Conservation (phyloP, 805 yeast genomes). For the Candida broadrunensis region DNA sequence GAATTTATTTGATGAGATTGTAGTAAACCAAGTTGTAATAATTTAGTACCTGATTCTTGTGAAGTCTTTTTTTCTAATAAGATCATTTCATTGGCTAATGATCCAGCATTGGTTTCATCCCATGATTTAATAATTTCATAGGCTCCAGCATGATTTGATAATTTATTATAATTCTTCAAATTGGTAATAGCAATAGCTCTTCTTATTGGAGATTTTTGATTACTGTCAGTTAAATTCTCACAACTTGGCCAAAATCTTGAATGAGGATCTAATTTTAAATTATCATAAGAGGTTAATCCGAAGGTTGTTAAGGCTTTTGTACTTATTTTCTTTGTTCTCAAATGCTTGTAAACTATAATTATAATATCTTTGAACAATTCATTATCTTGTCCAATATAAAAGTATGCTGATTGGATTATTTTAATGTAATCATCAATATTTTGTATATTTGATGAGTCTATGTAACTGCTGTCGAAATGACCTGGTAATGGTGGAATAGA, state of each 20-base stretch:
- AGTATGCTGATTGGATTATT: slow-evolving; percentile 48
- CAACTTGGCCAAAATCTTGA: slow-evolving; percentile 81
- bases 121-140: slow-evolving; percentile 40
- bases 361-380: slow-evolving; percentile 43
- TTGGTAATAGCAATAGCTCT: slow-evolving; percentile 73
- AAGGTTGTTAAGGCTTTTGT: slow-evolving; percentile 58
- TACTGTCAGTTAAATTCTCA: slow-evolving; percentile 54
- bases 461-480: slow-evolving; percentile 15
- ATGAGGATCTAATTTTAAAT: slow-evolving; percentile 52
- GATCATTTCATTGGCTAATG: slow-evolving; percentile 63
- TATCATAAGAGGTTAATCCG: slow-evolving; percentile 61
- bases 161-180: slow-evolving; percentile 61
- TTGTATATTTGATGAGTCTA: slow-evolving; percentile 7
- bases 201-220: slow-evolving; percentile 58
- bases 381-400: slow-evolving; percentile 55
- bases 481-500: slow-evolving; percentile 23
- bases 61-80: slow-evolving; percentile 55
- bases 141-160: slow-evolving; percentile 38
- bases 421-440: slow-evolving; percentile 30
- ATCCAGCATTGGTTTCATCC: slow-evolving; percentile 88
- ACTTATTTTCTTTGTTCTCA: slow-evolving; percentile 43
- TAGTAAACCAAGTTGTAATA: slow-evolving; percentile 58
- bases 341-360: slow-evolving; percentile 50
- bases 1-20: slow-evolving; percentile 51
- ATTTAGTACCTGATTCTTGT: slow-evolving; percentile 49